Evolutionary conservation across 768 basidiomycete genomes (phyloP).

Genomic region (Ramaria sp.): DNA sequence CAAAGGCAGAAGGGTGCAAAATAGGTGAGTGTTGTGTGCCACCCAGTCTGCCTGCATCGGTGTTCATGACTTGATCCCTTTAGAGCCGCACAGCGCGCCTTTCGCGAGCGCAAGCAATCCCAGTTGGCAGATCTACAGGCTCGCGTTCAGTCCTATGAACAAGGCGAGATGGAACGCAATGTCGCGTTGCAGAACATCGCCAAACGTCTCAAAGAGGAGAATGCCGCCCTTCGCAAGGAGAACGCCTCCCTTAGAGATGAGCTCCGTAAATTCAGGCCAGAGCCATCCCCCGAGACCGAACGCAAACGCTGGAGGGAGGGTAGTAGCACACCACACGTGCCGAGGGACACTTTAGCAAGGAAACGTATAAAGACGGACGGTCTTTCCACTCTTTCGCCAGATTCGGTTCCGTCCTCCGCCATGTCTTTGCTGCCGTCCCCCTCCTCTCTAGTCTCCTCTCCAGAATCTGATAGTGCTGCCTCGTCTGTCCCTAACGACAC

Average conservation of each 20-base stretch:
- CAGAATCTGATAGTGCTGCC: constrained; percentile 21
- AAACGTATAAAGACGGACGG: constrained; percentile 24
- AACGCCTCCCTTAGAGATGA: constrained; percentile 45
- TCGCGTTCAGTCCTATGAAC: constrained; percentile 74
- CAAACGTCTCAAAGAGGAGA: constrained; percentile 80
- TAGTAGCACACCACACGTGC: constrained; percentile 13
- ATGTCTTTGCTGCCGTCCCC: constrained; percentile 20
- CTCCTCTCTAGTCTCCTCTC: constrained; percentile 42
- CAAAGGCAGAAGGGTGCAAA: constrained; percentile 66
- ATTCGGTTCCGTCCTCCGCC: constrained; percentile 12
- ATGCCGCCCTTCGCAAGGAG: constrained; percentile 60
- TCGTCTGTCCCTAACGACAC: constrained; percentile 14
- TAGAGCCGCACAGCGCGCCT: constrained; percentile 82
- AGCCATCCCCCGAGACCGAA: constrained; percentile 24
- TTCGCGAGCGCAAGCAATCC: constrained; percentile 81
- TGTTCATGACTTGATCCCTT: neutral
- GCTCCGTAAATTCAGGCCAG: constrained; percentile 19
- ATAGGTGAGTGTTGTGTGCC: constrained; percentile 36
- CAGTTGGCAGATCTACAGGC: constrained; percentile 83
- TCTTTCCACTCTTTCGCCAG: constrained; percentile 18
- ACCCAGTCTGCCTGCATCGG: constrained; percentile 10
- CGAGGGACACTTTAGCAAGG: constrained; percentile 18
- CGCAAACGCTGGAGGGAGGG: constrained; percentile 52
- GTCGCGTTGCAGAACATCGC: constrained; percentile 75
- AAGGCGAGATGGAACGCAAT: constrained; percentile 84